Evolutionary conservation across 495 filamentous ascomycete species (phyloP).

Genomic region (Pseudoneurospora amorphoporcata): DNA sequence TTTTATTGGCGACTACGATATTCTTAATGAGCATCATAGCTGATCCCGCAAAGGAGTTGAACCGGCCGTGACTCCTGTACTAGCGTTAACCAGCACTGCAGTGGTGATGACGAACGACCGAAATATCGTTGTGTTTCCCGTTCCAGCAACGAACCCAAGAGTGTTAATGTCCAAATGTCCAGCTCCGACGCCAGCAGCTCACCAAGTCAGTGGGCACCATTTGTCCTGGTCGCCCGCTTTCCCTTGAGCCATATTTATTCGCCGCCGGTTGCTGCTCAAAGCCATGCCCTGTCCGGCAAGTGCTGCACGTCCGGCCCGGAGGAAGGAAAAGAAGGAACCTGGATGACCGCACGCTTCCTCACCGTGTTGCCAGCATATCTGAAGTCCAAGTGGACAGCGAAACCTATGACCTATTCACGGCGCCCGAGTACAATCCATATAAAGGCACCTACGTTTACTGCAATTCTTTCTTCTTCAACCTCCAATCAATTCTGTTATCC

Average conservation of each 20-base stretch:
- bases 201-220: background rate
- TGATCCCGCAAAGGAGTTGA: background rate
- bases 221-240: no score
- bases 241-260: no score
- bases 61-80: background rate
- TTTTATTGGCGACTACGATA: background rate
- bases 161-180: no score
- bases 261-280: background rate
- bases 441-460: background rate
- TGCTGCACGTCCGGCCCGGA: background rate
- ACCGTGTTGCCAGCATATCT: background rate
- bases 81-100: background rate
- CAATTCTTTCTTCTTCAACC: no score
- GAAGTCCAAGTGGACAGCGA: background rate
- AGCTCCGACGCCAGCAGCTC: no score
- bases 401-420: no score
- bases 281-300: background rate
- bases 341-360: background rate
- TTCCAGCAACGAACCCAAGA: no score
- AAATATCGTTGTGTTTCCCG: no score
- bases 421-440: no score
- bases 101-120: background rate
- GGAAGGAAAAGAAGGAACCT: background rate
- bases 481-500: no score
- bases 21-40: no score